Evolutionary conservation across 129 eudicot species (phyloP), one percentile per base, ranked within the genome.

Genomic region (Heracleum sosnowskyi): DNA sequence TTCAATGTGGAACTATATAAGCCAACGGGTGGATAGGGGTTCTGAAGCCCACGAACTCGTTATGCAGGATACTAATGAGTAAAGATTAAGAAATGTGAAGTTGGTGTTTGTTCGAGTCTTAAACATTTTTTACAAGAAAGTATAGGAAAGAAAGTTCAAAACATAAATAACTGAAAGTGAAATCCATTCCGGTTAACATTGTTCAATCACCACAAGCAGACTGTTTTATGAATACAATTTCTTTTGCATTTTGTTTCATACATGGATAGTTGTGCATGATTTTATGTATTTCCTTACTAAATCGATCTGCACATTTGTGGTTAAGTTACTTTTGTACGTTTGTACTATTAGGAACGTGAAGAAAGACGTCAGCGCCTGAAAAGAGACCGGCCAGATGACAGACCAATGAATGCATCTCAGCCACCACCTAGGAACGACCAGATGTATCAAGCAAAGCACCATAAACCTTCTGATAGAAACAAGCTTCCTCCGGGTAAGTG

Each of bases 401-500:
- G 87, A 79, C 92, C 90, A 70, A 60, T 77, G 41, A 88, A 79
- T 76, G 76, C 82, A 69, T 80, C 86, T 75, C 92, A 89, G 68
- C 88, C 75, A 17, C 78, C 83, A 17, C 78, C 83, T 36, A 79
- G 69, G 86, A 83, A 85, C 62, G 96, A 91, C 77, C 86, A 86
- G 68, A 73, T 80, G 60, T 86, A 73, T 84, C 90, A 88, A 72
- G 62, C 80, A 79, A 95, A 95, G 76, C 84, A 85, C 55, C 91
- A 88, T 73, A 90, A 87, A 87, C 80, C 93, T 78, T 81, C 79
- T 81, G 93, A 89, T 71, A 87, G 81, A 78, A 87, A 86, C 73
- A 90, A 82, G 81, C 97, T 95, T 69, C 98, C 98, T 53, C 97
- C 98, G 80, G 97, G 98, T 91, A 83, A 83, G 78, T 68, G 76